Evolutionary conservation across 1,139 yeast species (phyloP).

Genomic region (Saccharomyces hybrid): DNA sequence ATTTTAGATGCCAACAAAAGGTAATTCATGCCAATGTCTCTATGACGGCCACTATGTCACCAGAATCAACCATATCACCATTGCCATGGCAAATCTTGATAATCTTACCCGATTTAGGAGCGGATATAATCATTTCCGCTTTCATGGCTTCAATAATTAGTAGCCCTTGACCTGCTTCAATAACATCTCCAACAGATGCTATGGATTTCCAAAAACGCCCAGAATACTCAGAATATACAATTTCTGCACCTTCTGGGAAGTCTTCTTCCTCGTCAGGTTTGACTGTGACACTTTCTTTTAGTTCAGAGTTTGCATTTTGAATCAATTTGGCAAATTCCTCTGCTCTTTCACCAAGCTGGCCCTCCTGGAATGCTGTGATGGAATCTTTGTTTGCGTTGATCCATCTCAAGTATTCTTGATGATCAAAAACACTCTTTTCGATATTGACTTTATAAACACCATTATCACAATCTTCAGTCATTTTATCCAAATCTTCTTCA

Average conservation of each 20-base stretch:
- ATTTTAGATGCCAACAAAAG: background rate
- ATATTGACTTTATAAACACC: constrained; percentile 74
- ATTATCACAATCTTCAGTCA: constrained; percentile 66
- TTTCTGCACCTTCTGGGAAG: constrained; percentile 66
- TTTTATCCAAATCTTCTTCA: constrained; percentile 69
- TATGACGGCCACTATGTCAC: constrained; percentile 82
- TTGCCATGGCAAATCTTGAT: constrained; percentile 67
- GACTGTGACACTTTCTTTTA: constrained; percentile 39
- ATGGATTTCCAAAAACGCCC: constrained; percentile 96
- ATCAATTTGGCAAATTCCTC: constrained; percentile 79
- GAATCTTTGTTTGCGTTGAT: constrained; percentile 61
- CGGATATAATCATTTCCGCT: constrained; percentile 84
- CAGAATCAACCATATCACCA: constrained; percentile 95
- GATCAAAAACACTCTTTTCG: constrained; percentile 74
- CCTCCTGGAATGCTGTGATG: constrained; percentile 58
- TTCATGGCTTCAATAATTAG: constrained; percentile 96
- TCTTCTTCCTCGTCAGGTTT: constrained; percentile 40
- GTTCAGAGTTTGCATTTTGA: constrained; percentile 74
- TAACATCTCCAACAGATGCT: constrained; percentile 71
- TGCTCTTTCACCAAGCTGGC: constrained; percentile 70
- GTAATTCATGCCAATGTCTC: background rate
- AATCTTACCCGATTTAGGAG: constrained; percentile 71
- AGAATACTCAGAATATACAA: constrained; percentile 87
- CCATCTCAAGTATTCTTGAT: constrained; percentile 71
- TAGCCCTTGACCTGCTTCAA: constrained; percentile 67